These are phyloP conservation scores for Bisporella sp. DNA, from an alignment of 2,329 filamentous ascomycete genomes.

Conservation along the genomic window DNA sequence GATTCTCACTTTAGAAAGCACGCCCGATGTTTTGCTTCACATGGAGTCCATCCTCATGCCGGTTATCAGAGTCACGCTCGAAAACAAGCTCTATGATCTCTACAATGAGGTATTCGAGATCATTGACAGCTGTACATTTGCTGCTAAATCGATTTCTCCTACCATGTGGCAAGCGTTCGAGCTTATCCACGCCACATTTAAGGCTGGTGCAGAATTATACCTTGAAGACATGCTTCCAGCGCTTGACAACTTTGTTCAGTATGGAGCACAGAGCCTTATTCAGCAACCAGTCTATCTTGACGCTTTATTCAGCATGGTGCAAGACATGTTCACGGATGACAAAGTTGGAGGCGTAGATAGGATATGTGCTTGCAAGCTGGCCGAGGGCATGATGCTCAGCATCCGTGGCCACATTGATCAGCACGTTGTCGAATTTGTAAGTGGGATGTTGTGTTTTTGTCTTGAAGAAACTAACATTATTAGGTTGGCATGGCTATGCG, in stretches of 20 bases:
- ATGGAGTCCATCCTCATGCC: slow-evolving; percentile 96
- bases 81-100: slow-evolving; percentile 96
- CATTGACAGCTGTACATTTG: slow-evolving; percentile 98
- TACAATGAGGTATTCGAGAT: slow-evolving; percentile 99
- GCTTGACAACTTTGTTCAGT: slow-evolving; percentile 95
- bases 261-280: slow-evolving; percentile 71
- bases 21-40: slow-evolving; percentile 87
- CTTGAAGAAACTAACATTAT: slow-evolving; percentile 7
- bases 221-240: slow-evolving; percentile 98
- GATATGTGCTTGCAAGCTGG: slow-evolving; percentile 95
- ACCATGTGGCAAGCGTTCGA: slow-evolving; percentile 99
- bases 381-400: slow-evolving; percentile 95
- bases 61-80: slow-evolving; percentile 88
- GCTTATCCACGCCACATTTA: slow-evolving; percentile 93
- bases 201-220: slow-evolving; percentile 92
- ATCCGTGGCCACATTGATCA: slow-evolving; percentile 82
- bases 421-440: slow-evolving; percentile 72
- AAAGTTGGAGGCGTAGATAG: slow-evolving; percentile 91
- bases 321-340: slow-evolving; percentile 86
- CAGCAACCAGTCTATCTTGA: slow-evolving; percentile 82
- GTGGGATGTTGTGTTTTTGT: not conserved
- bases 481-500: slow-evolving; percentile 77
- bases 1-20: slow-evolving; percentile 94
- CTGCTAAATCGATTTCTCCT: slow-evolving; percentile 87
- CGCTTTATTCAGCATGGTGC: slow-evolving; percentile 88